A percentile compares a stretch with the other conserved stretches of the same genome.
phyloP scores from a whole-genome alignment of 2,329 filamentous ascomycete genomes.

The Clonostachys chloroleuca region DNA sequence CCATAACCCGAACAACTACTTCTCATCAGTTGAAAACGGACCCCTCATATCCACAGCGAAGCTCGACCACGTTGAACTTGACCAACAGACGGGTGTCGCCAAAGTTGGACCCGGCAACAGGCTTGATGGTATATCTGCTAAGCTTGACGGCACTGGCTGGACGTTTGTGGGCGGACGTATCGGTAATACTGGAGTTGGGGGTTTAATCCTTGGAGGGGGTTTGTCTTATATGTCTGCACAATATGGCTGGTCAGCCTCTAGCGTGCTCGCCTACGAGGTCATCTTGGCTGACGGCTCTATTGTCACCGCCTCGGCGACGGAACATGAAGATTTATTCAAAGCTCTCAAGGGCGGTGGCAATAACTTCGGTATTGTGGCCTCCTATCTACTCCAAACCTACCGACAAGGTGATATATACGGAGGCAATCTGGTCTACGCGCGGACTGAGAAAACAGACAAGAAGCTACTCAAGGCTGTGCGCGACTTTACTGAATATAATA shows the following conservation, averaged over 20 bases:
- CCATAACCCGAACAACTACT: constrained; percentile 49
- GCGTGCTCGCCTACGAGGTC: constrained; percentile 14
- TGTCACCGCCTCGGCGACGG: constrained; percentile 2
- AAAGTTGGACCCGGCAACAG: constrained; percentile 39
- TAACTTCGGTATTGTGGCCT: constrained; percentile 11
- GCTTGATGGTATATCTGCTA: constrained; percentile 32
- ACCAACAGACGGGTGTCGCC: constrained; percentile 26
- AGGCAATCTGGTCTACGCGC: constrained; percentile 30
- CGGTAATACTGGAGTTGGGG: constrained; percentile 12
- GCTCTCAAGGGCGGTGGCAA: constrained; percentile 7
- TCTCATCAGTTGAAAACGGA: constrained; percentile 42
- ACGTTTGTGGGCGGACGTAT: background rate
- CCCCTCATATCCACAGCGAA: constrained; percentile 42
- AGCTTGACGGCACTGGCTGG: constrained; percentile 29
- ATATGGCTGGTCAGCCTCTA: constrained; percentile 14
- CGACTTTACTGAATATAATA: constrained; percentile 53
- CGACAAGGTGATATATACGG: constrained; percentile 34
- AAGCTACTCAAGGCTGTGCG: constrained; percentile 39
- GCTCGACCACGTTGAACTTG: constrained; percentile 32
- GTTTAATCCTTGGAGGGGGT: constrained; percentile 15
- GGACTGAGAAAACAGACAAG: constrained; percentile 18
- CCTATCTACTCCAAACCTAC: constrained; percentile 35
- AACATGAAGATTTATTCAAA: constrained; percentile 4
- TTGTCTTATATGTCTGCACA: constrained; percentile 12
- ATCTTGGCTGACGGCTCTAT: constrained; percentile 5